These are phyloP conservation scores for Russula sp. DNA, from an alignment of 768 basidiomycete genomes.

Conservation along the genomic window DNA sequence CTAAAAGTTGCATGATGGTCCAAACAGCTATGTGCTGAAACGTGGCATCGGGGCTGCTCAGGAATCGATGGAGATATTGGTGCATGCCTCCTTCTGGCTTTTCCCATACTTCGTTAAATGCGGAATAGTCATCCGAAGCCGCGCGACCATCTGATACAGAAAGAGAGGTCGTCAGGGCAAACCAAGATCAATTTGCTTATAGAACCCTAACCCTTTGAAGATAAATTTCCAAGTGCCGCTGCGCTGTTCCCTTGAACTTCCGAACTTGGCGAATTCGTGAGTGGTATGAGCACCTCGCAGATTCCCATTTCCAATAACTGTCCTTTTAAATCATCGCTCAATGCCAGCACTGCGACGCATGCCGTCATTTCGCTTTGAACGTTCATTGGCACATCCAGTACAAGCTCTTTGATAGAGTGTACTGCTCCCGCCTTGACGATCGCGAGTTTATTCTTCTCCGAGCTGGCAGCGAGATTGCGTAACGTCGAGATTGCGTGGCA, in stretches of 20 bases:
- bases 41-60: constrained; percentile 89
- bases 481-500: constrained; percentile 98
- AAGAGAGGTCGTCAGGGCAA: constrained; percentile 4
- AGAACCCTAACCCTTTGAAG: constrained; percentile 75
- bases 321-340: constrained; percentile 96
- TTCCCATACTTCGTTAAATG: constrained; percentile 98
- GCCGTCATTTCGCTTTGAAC: constrained; percentile 99
- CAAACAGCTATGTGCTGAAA: constrained; percentile 99
- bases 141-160: constrained; percentile 62
- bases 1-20: constrained; percentile 96
- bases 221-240: constrained; percentile 94
- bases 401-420: constrained; percentile 93
- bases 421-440: constrained; percentile 98
- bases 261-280: constrained; percentile 93
- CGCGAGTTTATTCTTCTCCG: constrained; percentile 96
- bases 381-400: constrained; percentile 90
- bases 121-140: constrained; percentile 84
- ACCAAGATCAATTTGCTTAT: not conserved
- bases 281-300: constrained; percentile 92
- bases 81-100: constrained; percentile 98
- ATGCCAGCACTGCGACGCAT: constrained; percentile 91
- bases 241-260: constrained; percentile 99
- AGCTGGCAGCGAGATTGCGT: constrained; percentile 93
- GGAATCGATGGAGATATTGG: constrained; percentile 88
- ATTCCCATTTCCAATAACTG: constrained; percentile 98